Conservation (phyloP, 306 rosid species). For the Delonix regia region DNA sequence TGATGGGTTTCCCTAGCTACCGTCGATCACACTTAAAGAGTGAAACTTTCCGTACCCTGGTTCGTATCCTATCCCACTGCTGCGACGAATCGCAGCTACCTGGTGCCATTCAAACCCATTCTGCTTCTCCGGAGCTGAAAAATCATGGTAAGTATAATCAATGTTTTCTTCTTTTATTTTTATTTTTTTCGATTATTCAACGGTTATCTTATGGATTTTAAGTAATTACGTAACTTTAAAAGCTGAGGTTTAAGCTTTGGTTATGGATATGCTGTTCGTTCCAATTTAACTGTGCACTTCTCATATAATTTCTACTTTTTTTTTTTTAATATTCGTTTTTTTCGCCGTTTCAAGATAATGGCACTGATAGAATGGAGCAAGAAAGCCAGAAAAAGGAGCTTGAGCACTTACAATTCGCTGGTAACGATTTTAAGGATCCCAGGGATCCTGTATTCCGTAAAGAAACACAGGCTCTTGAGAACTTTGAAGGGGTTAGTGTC, state of each 20-base stretch:
- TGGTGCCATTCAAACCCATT: not conserved
- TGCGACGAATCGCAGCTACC: slow-evolving; percentile 31
- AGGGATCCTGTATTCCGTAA: slow-evolving; percentile 3
- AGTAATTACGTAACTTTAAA: not conserved
- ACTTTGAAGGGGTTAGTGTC: slow-evolving; percentile 30
- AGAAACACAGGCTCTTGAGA: slow-evolving; percentile 34
- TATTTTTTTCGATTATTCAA: not conserved
- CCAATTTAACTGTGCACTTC: slow-evolving; percentile 1
- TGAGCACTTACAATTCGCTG: slow-evolving; percentile 18
- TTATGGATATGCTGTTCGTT: slow-evolving; percentile 16
- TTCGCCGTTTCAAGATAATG: slow-evolving; percentile 42
- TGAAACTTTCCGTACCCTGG: slow-evolving; percentile 49
- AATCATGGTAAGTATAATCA: slow-evolving; percentile 31
- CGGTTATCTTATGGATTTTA: not conserved
- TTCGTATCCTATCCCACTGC: slow-evolving; percentile 58
- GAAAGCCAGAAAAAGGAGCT: slow-evolving; percentile 36
- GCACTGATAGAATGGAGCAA: slow-evolving; percentile 35
- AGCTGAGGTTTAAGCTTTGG: not conserved
- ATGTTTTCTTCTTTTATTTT: not conserved
- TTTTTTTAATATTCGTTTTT: not conserved
- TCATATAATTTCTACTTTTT: not conserved
- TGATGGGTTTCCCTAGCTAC: slow-evolving; percentile 44
- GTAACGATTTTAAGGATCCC: slow-evolving; percentile 26
- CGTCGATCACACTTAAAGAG: slow-evolving; percentile 60
- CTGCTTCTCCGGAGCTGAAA: slow-evolving; percentile 31